These are phyloP conservation scores for Parathielavia appendiculata DNA, from an alignment of 495 filamentous ascomycete genomes.

Conservation along the genomic window DNA sequence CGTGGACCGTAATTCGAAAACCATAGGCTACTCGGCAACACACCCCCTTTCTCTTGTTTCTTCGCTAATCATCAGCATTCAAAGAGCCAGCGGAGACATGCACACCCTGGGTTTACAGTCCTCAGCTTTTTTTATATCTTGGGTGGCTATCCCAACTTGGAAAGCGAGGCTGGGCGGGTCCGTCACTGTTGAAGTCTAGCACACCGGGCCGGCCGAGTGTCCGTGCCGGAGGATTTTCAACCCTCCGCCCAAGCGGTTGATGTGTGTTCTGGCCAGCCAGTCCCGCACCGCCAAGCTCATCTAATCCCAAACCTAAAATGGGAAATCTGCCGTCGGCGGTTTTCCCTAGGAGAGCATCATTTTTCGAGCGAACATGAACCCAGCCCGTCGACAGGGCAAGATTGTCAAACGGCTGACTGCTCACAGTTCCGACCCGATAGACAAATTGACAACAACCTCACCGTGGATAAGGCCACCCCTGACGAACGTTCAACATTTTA, in stretches of 20 bases:
- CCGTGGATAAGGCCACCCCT: not conserved
- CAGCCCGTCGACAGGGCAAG: not conserved
- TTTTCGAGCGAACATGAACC: slow-evolving; percentile 1
- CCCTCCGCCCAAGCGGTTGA: no score
- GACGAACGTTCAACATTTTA: no score
- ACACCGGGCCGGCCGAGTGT: no score
- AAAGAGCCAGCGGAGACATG: not conserved
- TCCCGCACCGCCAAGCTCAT: not conserved
- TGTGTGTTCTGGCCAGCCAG: not conserved
- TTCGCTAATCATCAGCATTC: not conserved
- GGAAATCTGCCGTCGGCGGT: slow-evolving; percentile 5
- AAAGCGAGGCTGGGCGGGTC: no score
- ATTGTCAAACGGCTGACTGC: no score
- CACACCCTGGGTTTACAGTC: not conserved
- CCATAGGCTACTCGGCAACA: not conserved
- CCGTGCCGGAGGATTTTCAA: not conserved
- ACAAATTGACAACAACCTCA: not conserved
- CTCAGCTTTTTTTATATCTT: no score
- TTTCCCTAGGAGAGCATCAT: slow-evolving; percentile 1
- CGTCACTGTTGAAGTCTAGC: no score
- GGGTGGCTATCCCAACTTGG: no score
- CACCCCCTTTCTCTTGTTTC: not conserved
- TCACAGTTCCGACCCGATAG: not conserved
- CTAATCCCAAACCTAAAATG: not conserved
- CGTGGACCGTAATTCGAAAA: not conserved